These are phyloP conservation scores for Triticum dicoccoides DNA, from an alignment of 176 grass and related monocot species.

Conservation along the genomic window DNA sequence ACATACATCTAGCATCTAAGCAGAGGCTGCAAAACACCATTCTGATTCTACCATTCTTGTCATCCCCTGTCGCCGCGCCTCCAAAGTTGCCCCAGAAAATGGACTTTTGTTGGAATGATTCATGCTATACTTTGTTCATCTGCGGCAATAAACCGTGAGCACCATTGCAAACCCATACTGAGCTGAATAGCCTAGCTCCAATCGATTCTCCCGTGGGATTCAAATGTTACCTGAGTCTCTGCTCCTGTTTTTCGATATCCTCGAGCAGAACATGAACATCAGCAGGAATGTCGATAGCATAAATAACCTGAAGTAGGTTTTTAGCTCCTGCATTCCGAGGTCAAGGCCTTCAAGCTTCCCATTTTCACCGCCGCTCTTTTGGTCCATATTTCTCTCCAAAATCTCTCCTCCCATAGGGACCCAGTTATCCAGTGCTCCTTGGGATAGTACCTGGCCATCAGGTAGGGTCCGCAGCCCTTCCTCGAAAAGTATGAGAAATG, in stretches of 20 bases:
- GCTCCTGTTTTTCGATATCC: conserved; percentile 83
- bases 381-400: conserved; percentile 26
- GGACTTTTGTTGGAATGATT: background rate
- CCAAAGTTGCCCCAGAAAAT: background rate
- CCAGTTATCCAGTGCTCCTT: conserved; percentile 33
- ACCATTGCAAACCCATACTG: background rate
- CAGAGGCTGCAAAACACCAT: conserved; percentile 1
- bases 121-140: conserved; percentile 34
- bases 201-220: conserved; percentile 5
- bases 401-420: conserved; percentile 42
- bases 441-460: conserved; percentile 22
- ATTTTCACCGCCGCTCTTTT: conserved; percentile 22
- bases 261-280: conserved; percentile 97
- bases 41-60: conserved; percentile 8
- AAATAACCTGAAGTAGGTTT: conserved; percentile 90
- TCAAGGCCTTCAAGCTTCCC: conserved; percentile 73
- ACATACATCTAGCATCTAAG: conserved; percentile 2
- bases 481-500: conserved; percentile 87
- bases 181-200: background rate
- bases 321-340: conserved; percentile 90
- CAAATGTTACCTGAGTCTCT: conserved; percentile 47
- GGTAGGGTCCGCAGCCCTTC: conserved; percentile 46
- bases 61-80: background rate
- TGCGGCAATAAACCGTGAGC: conserved; percentile 13
- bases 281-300: conserved; percentile 82